Percentiles rank a stretch among this genome's conserved stretches.
phyloP scores from a whole-genome alignment of 208 protist species.

The Crithidia sp. region DNA sequence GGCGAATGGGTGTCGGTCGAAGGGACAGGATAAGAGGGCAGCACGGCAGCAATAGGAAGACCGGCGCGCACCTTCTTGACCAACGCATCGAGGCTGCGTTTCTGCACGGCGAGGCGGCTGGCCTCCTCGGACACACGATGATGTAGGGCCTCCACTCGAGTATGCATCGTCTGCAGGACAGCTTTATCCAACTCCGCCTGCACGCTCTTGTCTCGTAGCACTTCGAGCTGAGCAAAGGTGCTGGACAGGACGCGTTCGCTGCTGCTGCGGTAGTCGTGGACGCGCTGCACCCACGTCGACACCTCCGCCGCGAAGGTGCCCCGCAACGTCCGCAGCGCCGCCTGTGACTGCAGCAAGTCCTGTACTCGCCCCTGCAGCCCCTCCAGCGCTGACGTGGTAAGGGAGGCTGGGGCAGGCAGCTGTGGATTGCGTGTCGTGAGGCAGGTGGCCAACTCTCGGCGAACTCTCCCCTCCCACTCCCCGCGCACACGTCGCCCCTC shows the following conservation, averaged over 20 bases:
- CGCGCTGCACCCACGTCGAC: constrained; percentile 1
- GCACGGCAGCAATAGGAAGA: not conserved
- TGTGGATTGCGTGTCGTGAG: constrained; percentile 8
- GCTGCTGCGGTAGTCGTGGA: constrained; percentile 6
- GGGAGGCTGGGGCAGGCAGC: constrained; percentile 5
- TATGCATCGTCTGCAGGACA: constrained; percentile 16
- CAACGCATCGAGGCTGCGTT: constrained; percentile 4
- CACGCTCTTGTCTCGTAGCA: constrained; percentile 19
- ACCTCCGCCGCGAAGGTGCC: constrained; percentile 16
- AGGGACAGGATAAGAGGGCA: not conserved
- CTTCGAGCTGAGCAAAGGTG: constrained; percentile 17
- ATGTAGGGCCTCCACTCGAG: constrained; percentile 16
- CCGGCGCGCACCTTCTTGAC: constrained; percentile 1
- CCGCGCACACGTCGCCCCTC: not conserved
- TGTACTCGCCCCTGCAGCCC: constrained; percentile 1
- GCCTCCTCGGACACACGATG: constrained; percentile 19
- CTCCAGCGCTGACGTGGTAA: constrained; percentile 11
- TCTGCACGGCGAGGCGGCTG: constrained; percentile 10
- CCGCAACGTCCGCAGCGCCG: constrained; percentile 13
- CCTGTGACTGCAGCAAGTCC: not conserved
- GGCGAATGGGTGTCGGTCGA: not conserved
- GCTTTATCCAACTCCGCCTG: constrained; percentile 19
- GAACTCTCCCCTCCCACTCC: constrained; percentile 23
- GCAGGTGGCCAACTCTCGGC: constrained; percentile 25
- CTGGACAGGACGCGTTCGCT: constrained; percentile 17